phyloP scores from a whole-genome alignment of 139 green algal species.

The Coccomyxa sp. region DNA sequence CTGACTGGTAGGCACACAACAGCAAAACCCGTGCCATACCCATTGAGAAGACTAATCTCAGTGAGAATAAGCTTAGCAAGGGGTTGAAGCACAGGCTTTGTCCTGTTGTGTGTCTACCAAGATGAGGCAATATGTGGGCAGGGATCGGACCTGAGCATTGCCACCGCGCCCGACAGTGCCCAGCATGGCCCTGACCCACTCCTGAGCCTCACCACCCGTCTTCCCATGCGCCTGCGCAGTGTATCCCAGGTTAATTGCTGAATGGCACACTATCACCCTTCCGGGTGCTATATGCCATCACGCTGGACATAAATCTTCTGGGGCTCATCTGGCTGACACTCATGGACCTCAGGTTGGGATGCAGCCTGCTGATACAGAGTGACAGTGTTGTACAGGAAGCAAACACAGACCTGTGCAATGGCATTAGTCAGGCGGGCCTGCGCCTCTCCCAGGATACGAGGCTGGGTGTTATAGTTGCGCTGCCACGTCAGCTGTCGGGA shows the following conservation, averaged over 20 bases:
- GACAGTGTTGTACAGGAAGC: not conserved
- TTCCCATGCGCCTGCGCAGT: slow-evolving; percentile 22
- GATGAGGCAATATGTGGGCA: not conserved
- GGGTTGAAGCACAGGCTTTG: too few relatives aligned
- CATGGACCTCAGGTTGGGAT: too few relatives aligned
- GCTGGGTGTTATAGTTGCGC: slow-evolving; percentile 99
- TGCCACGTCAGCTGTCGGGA: slow-evolving; percentile 97
- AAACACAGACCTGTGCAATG: slow-evolving; percentile 49
- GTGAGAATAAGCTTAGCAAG: too few relatives aligned
- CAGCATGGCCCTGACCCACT: slow-evolving; percentile 89
- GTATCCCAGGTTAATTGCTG: not conserved
- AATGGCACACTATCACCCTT: too few relatives aligned
- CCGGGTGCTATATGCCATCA: too few relatives aligned
- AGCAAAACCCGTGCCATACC: too few relatives aligned
- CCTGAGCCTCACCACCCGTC: slow-evolving; percentile 61
- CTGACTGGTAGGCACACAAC: too few relatives aligned
- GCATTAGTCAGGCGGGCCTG: slow-evolving; percentile 87
- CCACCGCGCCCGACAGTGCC: slow-evolving; percentile 86
- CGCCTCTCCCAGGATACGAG: slow-evolving; percentile 78
- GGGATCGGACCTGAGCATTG: slow-evolving; percentile 52
- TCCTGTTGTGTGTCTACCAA: too few relatives aligned
- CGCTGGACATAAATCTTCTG: too few relatives aligned
- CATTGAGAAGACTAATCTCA: too few relatives aligned
- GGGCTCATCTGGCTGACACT: too few relatives aligned
- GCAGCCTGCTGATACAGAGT: not conserved